Evolutionary conservation across 2,329 filamentous ascomycete species (phyloP).

Genomic region (Neonectria punicea): DNA sequence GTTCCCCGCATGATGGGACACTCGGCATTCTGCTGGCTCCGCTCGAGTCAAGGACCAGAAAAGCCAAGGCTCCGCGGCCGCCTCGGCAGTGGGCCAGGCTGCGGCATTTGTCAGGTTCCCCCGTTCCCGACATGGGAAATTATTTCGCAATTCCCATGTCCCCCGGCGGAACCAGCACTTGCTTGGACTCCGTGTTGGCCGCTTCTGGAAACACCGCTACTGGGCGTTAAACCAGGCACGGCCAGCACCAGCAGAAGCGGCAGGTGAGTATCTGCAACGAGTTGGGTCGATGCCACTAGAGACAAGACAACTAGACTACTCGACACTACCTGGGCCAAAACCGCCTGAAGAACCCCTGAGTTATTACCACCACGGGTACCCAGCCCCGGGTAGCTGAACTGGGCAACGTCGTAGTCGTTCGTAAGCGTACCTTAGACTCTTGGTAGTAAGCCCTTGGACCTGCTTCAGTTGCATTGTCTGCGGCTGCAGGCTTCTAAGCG

Average conservation of each 20-base stretch:
- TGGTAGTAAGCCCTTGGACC: no score
- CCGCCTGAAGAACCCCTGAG: neutral
- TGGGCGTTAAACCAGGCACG: neutral
- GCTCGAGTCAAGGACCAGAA: no score
- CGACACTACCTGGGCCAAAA: neutral
- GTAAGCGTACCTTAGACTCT: no score
- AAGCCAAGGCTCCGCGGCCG: neutral
- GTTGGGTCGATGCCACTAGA: no score
- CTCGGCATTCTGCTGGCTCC: no score
- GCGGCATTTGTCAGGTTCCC: neutral
- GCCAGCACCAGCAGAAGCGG: neutral
- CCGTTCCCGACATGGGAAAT: slow-evolving; percentile 5
- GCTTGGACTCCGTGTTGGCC: neutral
- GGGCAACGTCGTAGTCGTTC: no score
- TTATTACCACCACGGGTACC: neutral
- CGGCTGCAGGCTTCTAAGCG: neutral
- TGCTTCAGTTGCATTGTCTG: neutral
- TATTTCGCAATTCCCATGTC: slow-evolving; percentile 7
- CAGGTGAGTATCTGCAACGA: neutral
- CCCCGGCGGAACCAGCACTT: no score
- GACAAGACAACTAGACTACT: neutral
- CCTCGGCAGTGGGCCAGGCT: neutral
- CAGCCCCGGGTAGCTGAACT: neutral
- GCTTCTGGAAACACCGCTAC: neutral
- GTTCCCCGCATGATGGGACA: neutral